These are phyloP conservation scores for Phytophthora lateralis DNA, from an alignment of 352 stramenopile species.

Conservation along the genomic window DNA sequence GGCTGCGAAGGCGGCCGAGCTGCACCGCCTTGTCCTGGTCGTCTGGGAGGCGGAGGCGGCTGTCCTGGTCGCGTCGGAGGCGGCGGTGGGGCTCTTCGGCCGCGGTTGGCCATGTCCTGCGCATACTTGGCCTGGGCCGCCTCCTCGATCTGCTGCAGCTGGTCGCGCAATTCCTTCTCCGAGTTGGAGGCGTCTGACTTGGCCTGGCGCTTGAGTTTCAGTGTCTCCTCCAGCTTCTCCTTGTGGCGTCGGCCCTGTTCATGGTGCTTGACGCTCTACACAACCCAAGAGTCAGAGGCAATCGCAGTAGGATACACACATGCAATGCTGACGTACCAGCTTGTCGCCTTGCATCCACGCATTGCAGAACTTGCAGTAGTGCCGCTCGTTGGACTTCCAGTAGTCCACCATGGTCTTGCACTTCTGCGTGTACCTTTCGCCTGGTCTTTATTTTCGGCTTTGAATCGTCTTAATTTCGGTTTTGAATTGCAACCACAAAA, in stretches of 20 bases:
- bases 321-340: conserved; percentile 38
- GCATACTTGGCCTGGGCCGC: conserved; percentile 62
- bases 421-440: neutral
- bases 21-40: conserved; percentile 11
- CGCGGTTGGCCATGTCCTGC: conserved; percentile 49
- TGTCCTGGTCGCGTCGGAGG: conserved; percentile 36
- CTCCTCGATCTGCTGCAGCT: conserved; percentile 78
- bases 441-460: neutral
- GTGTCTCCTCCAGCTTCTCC: conserved; percentile 67
- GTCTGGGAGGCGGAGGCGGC: conserved; percentile 7
- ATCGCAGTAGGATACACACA: neutral
- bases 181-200: conserved; percentile 64
- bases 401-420: conserved; percentile 62
- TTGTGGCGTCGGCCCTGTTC: conserved; percentile 81
- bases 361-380: conserved; percentile 92
- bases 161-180: conserved; percentile 64
- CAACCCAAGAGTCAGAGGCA: neutral
- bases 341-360: conserved; percentile 86
- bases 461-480: neutral
- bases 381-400: conserved; percentile 67
- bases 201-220: conserved; percentile 75
- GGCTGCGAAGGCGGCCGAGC: conserved; percentile 1
- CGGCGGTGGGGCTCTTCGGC: conserved; percentile 28
- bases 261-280: conserved; percentile 82
- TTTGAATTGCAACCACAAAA: neutral